These are phyloP conservation scores for Kregervanrija fluxuum DNA, from an alignment of 805 yeast species.

Conservation along the genomic window DNA sequence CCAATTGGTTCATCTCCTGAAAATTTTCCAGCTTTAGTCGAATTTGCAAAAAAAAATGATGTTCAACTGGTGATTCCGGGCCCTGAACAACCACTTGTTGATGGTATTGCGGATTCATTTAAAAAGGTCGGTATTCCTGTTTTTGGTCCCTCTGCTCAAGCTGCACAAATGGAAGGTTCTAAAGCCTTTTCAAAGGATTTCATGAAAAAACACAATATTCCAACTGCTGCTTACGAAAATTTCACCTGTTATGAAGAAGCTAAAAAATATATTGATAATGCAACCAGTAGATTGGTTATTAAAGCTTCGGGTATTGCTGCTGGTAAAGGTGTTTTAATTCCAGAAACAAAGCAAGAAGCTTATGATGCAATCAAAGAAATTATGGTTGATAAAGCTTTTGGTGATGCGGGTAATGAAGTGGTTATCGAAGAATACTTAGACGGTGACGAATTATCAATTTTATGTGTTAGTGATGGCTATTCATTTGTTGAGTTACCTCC, in stretches of 20 bases:
- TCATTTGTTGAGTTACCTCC: conserved; percentile 86
- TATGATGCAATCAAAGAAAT: conserved; percentile 73
- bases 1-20: conserved; percentile 55
- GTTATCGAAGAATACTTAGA: conserved; percentile 94
- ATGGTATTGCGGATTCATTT: conserved; percentile 75
- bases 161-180: conserved; percentile 95
- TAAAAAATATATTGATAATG: conserved; percentile 52
- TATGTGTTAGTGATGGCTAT: conserved; percentile 92
- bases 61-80: conserved; percentile 87
- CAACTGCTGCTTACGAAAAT: conserved; percentile 87
- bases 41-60: conserved; percentile 63
- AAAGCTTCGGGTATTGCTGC: conserved; percentile 98
- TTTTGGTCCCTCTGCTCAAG: conserved; percentile 89
- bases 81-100: conserved; percentile 98
- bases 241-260: conserved; percentile 77
- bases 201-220: conserved; percentile 87
- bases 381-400: conserved; percentile 86
- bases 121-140: conserved; percentile 84
- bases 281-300: conserved; percentile 75
- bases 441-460: conserved; percentile 93
- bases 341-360: conserved; percentile 79
- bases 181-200: conserved; percentile 90
- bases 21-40: conserved; percentile 64
- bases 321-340: conserved; percentile 97
- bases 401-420: conserved; percentile 89